Evolutionary conservation across 305 asterid species (phyloP).

Genomic region (Galium porrigens): DNA sequence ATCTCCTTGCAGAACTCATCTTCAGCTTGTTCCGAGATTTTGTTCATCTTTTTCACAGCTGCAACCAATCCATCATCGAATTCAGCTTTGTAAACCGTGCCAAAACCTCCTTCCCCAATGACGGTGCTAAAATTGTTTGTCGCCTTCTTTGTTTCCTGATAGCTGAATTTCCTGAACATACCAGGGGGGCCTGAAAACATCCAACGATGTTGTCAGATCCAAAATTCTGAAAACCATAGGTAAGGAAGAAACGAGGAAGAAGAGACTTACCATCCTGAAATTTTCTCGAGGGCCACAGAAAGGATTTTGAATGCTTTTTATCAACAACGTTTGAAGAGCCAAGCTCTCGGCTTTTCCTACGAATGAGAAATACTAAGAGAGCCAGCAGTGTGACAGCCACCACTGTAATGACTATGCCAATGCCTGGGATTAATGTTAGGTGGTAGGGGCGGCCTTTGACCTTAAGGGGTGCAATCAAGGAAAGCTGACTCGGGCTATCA

Average conservation of each 20-base stretch:
- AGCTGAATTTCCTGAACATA: constrained; percentile 75
- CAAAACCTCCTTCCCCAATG: constrained; percentile 91
- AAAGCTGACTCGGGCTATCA: constrained; percentile 49
- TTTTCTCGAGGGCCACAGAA: constrained; percentile 38
- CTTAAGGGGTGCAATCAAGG: constrained; percentile 27
- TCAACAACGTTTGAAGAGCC: constrained; percentile 33
- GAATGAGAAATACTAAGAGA: constrained; percentile 47
- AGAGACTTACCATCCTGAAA: constrained; percentile 55
- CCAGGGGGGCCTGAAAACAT: constrained; percentile 42
- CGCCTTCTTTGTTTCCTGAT: constrained; percentile 72
- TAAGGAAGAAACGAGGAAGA: constrained; percentile 8
- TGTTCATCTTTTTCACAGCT: constrained; percentile 89
- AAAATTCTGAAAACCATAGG: neutral
- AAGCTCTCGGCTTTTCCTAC: constrained; percentile 51
- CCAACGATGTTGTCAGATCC: neutral
- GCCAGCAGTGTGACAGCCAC: constrained; percentile 42
- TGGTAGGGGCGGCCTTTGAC: constrained; percentile 39
- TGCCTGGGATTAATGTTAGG: constrained; percentile 43
- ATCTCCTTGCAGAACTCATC: constrained; percentile 82
- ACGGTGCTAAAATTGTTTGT: constrained; percentile 56
- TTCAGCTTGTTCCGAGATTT: constrained; percentile 79
- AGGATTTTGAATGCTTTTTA: constrained; percentile 30
- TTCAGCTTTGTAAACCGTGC: constrained; percentile 73
- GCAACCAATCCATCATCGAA: constrained; percentile 50
- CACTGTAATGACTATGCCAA: constrained; percentile 60